Percentiles rank a stretch among this genome's conserved stretches.
Evolutionary conservation across 768 basidiomycete species (phyloP).

Genomic region (Boletus reticuloceps): DNA sequence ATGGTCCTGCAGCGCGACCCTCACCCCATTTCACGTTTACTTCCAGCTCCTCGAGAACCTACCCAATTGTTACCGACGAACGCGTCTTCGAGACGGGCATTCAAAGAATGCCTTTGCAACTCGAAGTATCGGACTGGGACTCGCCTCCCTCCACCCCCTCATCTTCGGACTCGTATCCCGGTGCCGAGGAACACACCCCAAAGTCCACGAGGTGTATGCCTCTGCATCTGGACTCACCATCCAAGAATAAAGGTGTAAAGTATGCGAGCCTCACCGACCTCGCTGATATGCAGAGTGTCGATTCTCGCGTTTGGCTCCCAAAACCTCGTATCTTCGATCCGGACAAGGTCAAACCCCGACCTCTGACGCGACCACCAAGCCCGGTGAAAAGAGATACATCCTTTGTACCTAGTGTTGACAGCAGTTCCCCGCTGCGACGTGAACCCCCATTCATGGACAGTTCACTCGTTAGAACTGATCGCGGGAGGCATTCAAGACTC

Average conservation of each 20-base stretch:
- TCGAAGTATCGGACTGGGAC: slow-evolving; percentile 8
- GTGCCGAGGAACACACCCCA: slow-evolving; percentile 12
- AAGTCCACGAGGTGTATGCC: slow-evolving; percentile 2
- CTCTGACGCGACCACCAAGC: slow-evolving; percentile 23
- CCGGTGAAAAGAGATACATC: slow-evolving; percentile 10
- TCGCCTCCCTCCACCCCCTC: slow-evolving; percentile 1
- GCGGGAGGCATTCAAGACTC: slow-evolving; percentile 20
- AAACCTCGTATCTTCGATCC: slow-evolving; percentile 24
- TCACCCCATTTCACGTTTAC: slow-evolving; percentile 18
- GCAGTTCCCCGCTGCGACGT: neutral
- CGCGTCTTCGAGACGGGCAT: neutral
- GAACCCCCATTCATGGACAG: slow-evolving; percentile 1
- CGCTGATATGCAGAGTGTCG: slow-evolving; percentile 7
- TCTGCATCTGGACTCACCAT: slow-evolving; percentile 4
- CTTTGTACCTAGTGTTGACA: neutral
- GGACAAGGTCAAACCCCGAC: slow-evolving; percentile 23
- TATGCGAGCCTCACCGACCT: slow-evolving; percentile 21
- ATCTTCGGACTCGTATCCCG: neutral
- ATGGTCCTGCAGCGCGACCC: slow-evolving; percentile 1
- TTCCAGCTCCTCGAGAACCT: slow-evolving; percentile 18
- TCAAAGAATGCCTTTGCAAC: neutral
- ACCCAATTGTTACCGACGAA: slow-evolving; percentile 2
- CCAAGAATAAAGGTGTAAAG: slow-evolving; percentile 15
- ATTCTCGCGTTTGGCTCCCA: slow-evolving; percentile 30
- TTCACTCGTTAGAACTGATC: slow-evolving; percentile 19